Base-by-base conservation (phyloP, 768 basidiomycete genomes). In the Boletus tomentosulus region DNA sequence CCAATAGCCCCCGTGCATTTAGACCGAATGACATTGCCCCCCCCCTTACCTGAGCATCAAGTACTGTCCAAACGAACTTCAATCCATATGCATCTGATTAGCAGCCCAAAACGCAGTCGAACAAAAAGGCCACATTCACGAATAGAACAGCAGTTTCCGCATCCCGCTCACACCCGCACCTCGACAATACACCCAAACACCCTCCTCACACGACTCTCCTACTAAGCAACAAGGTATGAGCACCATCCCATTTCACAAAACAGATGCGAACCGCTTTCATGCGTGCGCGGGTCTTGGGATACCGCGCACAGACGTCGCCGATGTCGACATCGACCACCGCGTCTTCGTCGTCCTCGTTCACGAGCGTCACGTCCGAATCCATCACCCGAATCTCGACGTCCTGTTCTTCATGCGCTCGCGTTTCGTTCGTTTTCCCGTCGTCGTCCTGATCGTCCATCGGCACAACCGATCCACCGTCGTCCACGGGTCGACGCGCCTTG, bases 341-440 rank as follows among this genome's bases (percentile, higher is more conserved):
- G 5, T 54, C 47, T 4, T 54, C 56, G 4, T 60, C 60, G 44
- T 63, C 62, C 15, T 63, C 62, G 47, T 60, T 58, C 35, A 71
- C 66, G 30, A 69, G 69, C 2, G 69, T 69, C 56, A 48, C 25
- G 19, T 70, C 67, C 1, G 67, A 69, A 46, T 60, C 69, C 47
- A 62, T 53, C 25, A 54, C 22, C 8, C 8, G 38, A 2, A 56
- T 41, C 11, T 50, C 60, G 8, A 39, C 28, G 25, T 48, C 57
- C 2, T 47, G 48, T 11, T 48, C 46, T 19, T 19, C 19, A 19
- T 19, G 19, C 2, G 39, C 53, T 33, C 30, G 30, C 25, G n/a
- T 53, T 15, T 47, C 31, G 22, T 24, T n/a, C 39, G 2, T 31
- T 8, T 30, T 37, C 30, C 27, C 39, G 34, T 2, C 24, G 28